Evolutionary conservation across 352 stramenopile genomes (phyloP), one percentile per base, ranked within the genome.

Genomic region (Pythium phragmitis): DNA sequence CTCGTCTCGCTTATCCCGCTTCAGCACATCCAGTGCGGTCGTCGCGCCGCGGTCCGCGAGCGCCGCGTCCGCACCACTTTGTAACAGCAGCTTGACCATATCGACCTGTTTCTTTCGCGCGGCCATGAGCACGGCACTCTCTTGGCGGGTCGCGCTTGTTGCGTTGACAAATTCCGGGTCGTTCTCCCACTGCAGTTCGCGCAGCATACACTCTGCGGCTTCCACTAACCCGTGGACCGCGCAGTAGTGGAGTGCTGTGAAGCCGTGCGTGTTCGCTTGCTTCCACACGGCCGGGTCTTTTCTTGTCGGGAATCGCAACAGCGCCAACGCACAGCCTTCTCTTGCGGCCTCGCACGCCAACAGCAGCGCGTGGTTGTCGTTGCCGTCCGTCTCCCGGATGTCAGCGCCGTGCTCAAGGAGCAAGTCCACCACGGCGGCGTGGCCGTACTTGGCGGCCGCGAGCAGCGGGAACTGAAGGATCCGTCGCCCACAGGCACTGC

Each of bases 381-480:
- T 84, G 30, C 63, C 63, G 45, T 92, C 82, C 9, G 68, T 58
- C 26, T 74, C 65, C 2, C 23, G 56, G 9, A 69, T 71, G 34
- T 80, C 70, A 2, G 80, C 80, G 4, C 68, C 60, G 47, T 72
- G 65, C 43, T 76, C 66, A 45, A 98, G 66, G 16, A 99, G 76
- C 11, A 80, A 54, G n/a, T 76, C 49, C 19, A 96, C 82, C 48
- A 96, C 84, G 13, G 80, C 78, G n/a, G 87, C 67, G 67, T 98
- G 91, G 19, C 96, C 96, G 60, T 96, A 96, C 73, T 96, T 90
- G 7, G 88, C 85, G 14, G 94, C 96, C 5, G 98, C 82, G 68
- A 98, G 84, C 17, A 99, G 79, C 9, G 88, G 84, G 54, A 68
- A 76, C 47, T 79, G 74, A 36, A 51, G 23, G 2, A 51, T 50